Percentiles rank a stretch among this genome's conserved stretches.
These are phyloP conservation scores for Globisporangium spinosum DNA, from an alignment of 352 stramenopile genomes.

Conservation along the genomic window DNA sequence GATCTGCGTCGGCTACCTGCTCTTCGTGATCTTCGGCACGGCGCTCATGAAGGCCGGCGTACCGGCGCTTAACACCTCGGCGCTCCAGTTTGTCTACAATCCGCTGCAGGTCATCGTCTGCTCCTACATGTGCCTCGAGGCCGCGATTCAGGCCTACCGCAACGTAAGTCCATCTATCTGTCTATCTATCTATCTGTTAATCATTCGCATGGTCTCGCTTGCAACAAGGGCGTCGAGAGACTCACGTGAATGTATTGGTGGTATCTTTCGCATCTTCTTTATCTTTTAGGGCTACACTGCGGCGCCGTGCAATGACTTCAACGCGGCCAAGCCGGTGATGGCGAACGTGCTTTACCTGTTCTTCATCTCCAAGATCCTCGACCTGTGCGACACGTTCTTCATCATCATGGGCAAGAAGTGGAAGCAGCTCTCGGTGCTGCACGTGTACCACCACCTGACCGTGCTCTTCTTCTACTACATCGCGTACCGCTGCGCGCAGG, in stretches of 20 bases:
- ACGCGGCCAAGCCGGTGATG: constrained; percentile 88
- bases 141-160: constrained; percentile 91
- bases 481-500: constrained; percentile 55
- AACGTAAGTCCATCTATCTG: constrained; percentile 35
- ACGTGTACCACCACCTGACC: constrained; percentile 97
- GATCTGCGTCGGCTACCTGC: constrained; percentile 56
- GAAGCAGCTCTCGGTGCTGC: constrained; percentile 96
- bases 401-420: constrained; percentile 98
- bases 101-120: constrained; percentile 94
- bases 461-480: constrained; percentile 39
- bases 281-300: constrained; percentile 69
- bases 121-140: constrained; percentile 96
- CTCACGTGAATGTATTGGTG: neutral
- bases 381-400: constrained; percentile 95
- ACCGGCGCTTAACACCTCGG: constrained; percentile 65
- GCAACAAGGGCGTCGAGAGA: neutral
- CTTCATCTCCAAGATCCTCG: constrained; percentile 96
- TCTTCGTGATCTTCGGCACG: constrained; percentile 68
- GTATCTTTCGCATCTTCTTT: too few species aligned
- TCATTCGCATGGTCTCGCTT: too few species aligned
- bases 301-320: constrained; percentile 93
- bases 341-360: constrained; percentile 97
- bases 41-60: constrained; percentile 75
- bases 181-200: neutral
- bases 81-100: constrained; percentile 96